Evolutionary conservation across 331 rosid genomes (phyloP), one percentile per base, ranked within the genome.

Genomic region (Saraca asoca): DNA sequence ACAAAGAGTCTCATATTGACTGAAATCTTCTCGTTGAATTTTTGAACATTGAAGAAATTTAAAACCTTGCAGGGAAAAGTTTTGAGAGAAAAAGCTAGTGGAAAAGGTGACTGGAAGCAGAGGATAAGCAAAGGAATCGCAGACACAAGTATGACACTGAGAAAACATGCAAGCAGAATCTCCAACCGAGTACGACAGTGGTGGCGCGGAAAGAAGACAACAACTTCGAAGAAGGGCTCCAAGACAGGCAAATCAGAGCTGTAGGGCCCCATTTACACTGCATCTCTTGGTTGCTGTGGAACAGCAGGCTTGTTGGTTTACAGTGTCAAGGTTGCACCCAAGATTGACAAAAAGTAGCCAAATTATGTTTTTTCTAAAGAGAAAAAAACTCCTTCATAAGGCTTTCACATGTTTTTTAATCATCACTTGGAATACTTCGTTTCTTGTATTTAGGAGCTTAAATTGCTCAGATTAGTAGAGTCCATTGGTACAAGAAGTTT

Each of bases 91-190:
- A 90, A 84, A 70, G 82, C 79, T 62, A 71, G 75, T 12, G 64
- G 66, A n/a, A 82, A 82, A 75, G 51, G 44, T 10, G 95, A 88
- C 60, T 85, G 91, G 89, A 86, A 77, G 71, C 78, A 77, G 71
- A 80, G 19, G 78, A 65, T 94, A 66, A 71, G 70, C 14, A 72
- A 65, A 64, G 84, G 88, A 20, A 74, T 90, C 16, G 19, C 60
- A 0, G 81, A 86, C 64, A 68, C 92, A 7, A 77, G 81, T 58
- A 71, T 45, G 52, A 79, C 87, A 1, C 66, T 94, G 51, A 90
- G 85, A 82, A 69, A 72, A 62, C 99, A 90, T 55, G 97, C 90
- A 71, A 62, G 73, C 80, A 77, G 7, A 68, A 84, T 80, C 66
- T 83, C 95, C 19, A 83, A 69, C 79, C 82, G 62, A 58, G 6